Base-by-base conservation (phyloP, 176 grass and related monocot species). In the Phoenix roebelenii region DNA sequence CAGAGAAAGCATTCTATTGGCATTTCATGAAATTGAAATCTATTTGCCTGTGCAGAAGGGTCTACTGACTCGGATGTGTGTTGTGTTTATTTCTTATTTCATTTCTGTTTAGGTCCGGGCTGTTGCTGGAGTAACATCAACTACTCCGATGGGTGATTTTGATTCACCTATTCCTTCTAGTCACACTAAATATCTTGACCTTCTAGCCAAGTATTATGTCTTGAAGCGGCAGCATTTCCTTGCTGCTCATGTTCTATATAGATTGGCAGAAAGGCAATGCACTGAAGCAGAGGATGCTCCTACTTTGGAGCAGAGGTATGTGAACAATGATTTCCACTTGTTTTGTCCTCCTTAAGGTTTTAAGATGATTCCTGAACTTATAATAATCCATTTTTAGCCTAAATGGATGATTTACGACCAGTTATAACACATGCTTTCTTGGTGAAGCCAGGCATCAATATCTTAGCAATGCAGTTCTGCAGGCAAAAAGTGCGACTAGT, bases 241-340 rank as follows among this genome's bases (percentile, higher is more conserved):
- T 67, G 92, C 92, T 74, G 86, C 92, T 48, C 89, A 83, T 54
- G 74, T 91, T 44, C 16, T 91, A 70, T 83, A 81, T 67, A 88
- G 83, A 72, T 72, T 91, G 72, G 92, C 87, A 30, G 92, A 97
- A 82, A 85, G 83, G 69, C 91, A 79, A 56, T 84, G 92, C 70
- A 80, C 81, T 64, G 75, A 55, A 77, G 65, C 64, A 17, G 84
- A 85, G 59, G 87, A 90, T 60, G 72, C 83, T 66, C 92, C 81
- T 48, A 80, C 81, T 57, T 85, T 97, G 65, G 72, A 88, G 49
- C 88, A 88, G 66, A 88, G 92, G 92, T 97, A 15, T 82, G 68
- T 60, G 30, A 7, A 16, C 60, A 61, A 79, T 65, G 70, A 44
- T 16, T 44, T 74, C 49, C 64, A 56, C 22, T 66, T 12, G 35